Evolutionary conservation across 2,329 filamentous ascomycete genomes (phyloP), one percentile per base, ranked within the genome.

Genomic region (Helotiales sp.): DNA sequence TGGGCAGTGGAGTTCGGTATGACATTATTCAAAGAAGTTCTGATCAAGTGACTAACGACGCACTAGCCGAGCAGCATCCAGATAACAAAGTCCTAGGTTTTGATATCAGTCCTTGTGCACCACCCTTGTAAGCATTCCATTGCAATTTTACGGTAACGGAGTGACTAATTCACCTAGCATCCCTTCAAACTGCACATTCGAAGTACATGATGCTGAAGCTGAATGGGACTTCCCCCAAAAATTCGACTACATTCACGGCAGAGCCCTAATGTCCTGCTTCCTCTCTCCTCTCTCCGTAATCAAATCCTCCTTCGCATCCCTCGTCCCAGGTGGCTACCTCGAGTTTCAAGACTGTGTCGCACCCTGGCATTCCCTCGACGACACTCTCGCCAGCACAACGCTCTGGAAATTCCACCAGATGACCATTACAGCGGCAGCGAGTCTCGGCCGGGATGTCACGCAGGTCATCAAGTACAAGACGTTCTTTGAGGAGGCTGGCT

Each of bases 121-220:
- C 75, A 15, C 79, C 79, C 10, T 83, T 82, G 65, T 67, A 61
- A 22, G 50, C 15, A 5, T 30, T 7, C 7, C 34, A n/a, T 26
- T 3, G 24, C n/a, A 13, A 10, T 22, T 26, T 11, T 13, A 24
- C 1, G 8, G 13, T 1, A 11, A 7, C 10, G 8, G 10, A 24
- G 10, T 24, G 11, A 37, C 47, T 61, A 28, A 61, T 15, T 15
- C 3, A 22, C 34, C 15, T 8, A 65, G 63, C 75, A 82, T 88
- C 6, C 87, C 87, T 1, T 79, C 81, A 47, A 91, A 90, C 71
- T 85, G 87, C 70, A 81, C 84, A 60, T 91, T 90, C 71, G 82
- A 88, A 59, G 83, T 90, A 54, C 88, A 91, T 73, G 88, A 91
- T 72, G 84, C 67, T 6, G 69, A 69, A 60, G 61, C 68, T 5